Evolutionary conservation across 148 eudicot species (phyloP).

Genomic region (Vaccinium myrtillus): DNA sequence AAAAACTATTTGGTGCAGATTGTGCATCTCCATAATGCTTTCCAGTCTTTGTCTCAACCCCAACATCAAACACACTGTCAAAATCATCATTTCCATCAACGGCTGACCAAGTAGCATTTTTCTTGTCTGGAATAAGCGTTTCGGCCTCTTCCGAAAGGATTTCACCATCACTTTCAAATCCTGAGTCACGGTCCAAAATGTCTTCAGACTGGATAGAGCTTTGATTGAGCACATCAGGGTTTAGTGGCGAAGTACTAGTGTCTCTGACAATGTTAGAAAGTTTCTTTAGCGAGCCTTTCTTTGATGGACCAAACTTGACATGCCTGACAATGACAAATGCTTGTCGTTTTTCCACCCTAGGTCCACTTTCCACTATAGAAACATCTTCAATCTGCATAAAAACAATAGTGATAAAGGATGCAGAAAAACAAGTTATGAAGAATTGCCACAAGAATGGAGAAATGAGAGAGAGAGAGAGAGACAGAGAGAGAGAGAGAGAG

Average conservation of each 20-base stretch:
- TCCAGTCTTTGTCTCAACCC: conserved; percentile 3
- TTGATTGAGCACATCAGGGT: background rate
- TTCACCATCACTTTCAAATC: conserved; percentile 26
- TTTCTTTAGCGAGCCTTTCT: conserved; percentile 57
- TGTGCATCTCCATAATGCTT: conserved; percentile 13
- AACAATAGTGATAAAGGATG: background rate
- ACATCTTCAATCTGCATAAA: conserved; percentile 63
- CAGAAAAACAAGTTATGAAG: background rate
- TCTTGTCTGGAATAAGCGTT: conserved; percentile 8
- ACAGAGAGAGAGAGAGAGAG: background rate
- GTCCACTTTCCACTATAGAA: conserved; percentile 59
- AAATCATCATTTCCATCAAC: conserved; percentile 23
- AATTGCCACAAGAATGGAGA: background rate
- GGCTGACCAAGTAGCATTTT: conserved; percentile 24
- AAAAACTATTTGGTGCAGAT: conserved; percentile 11
- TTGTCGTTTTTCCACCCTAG: conserved; percentile 50
- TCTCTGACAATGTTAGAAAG: conserved; percentile 20
- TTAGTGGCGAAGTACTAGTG: background rate
- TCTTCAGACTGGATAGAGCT: conserved; percentile 16
- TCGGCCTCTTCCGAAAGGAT: conserved; percentile 19
- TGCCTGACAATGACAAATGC: conserved; percentile 65
- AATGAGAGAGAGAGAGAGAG: background rate
- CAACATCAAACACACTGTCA: conserved; percentile 23
- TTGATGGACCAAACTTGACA: conserved; percentile 63
- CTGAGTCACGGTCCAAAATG: conserved; percentile 23